Evolutionary conservation across 805 yeast species (phyloP).

Genomic region (Spathaspora sp.): DNA sequence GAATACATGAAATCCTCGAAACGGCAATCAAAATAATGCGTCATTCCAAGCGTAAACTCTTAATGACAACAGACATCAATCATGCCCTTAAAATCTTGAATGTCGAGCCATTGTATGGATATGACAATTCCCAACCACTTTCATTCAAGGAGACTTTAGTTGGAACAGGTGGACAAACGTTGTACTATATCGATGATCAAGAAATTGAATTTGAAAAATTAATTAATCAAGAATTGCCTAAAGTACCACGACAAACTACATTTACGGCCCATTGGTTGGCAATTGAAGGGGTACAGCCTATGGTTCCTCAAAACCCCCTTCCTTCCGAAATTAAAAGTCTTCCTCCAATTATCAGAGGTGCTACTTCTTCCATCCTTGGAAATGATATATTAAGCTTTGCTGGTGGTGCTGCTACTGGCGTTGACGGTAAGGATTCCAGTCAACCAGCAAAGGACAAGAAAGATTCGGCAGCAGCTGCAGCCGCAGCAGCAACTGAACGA

Average conservation of each 20-base stretch:
- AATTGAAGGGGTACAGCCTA: conserved; percentile 97
- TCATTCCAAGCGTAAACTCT: conserved; percentile 79
- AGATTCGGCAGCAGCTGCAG: conserved; percentile 4
- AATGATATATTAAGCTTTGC: conserved; percentile 35
- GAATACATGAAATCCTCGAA: conserved; percentile 92
- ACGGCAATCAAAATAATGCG: conserved; percentile 96
- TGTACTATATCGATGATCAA: conserved; percentile 88
- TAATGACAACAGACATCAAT: conserved; percentile 78
- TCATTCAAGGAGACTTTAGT: conserved; percentile 83
- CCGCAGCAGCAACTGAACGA: conserved; percentile 32
- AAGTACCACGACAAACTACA: conserved; percentile 87
- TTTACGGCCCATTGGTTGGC: conserved; percentile 98
- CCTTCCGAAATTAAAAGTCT: conserved; percentile 71
- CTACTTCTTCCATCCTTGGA: conserved; percentile 51
- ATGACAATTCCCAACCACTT: conserved; percentile 67
- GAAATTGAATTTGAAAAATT: conserved; percentile 92
- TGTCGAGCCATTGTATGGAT: conserved; percentile 92
- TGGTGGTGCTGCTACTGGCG: conserved; percentile 5
- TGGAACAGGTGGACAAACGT: conserved; percentile 83
- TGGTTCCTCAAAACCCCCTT: conserved; percentile 93
- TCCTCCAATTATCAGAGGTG: conserved; percentile 80
- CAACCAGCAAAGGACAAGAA: conserved; percentile 7
- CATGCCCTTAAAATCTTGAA: conserved; percentile 81
- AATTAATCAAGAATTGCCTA: conserved; percentile 91
- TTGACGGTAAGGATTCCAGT: conserved; percentile 10